These are phyloP conservation scores for Euphrasia arctica DNA, from an alignment of 305 asterid species.

Conservation along the genomic window DNA sequence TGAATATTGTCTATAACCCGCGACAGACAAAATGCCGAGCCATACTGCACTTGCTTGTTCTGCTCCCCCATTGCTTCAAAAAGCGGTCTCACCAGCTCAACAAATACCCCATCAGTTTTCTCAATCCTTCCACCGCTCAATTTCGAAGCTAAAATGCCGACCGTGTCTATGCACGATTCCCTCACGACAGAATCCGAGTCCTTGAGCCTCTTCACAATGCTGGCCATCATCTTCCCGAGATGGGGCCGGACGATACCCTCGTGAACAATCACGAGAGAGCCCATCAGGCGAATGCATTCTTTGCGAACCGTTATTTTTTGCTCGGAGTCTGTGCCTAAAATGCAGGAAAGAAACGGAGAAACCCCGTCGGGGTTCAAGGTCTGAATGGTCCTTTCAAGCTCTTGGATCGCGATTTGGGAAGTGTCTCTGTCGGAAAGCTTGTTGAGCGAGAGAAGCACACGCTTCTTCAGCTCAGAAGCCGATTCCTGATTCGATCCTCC, in stretches of 20 bases:
- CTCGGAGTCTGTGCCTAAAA: conserved; percentile 74
- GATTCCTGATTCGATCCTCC: conserved; percentile 60
- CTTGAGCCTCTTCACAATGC: conserved; percentile 91
- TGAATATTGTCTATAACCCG: conserved; percentile 72
- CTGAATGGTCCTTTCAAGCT: conserved; percentile 70
- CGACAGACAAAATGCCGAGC: conserved; percentile 87
- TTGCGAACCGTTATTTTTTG: conserved; percentile 86
- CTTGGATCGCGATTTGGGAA: conserved; percentile 78
- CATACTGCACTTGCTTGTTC: conserved; percentile 79
- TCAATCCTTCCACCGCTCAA: conserved; percentile 56
- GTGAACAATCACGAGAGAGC: conserved; percentile 56
- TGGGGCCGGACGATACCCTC: conserved; percentile 57
- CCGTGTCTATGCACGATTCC: conserved; percentile 79
- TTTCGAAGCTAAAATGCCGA: conserved; percentile 75
- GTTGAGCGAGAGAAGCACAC: conserved; percentile 67
- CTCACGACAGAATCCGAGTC: conserved; percentile 89
- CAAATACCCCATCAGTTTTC: conserved; percentile 50
- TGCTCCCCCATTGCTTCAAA: conserved; percentile 96
- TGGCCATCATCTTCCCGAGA: conserved; percentile 72
- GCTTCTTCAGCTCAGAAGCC: conserved; percentile 80
- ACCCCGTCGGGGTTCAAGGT: conserved; percentile 70
- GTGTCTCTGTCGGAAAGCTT: conserved; percentile 96
- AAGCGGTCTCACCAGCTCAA: conserved; percentile 83
- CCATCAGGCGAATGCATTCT: conserved; percentile 90
- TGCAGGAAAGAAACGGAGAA: conserved; percentile 75